Base-by-base conservation (phyloP, 2,329 filamentous ascomycete species). In the Ascochyta lentis region DNA sequence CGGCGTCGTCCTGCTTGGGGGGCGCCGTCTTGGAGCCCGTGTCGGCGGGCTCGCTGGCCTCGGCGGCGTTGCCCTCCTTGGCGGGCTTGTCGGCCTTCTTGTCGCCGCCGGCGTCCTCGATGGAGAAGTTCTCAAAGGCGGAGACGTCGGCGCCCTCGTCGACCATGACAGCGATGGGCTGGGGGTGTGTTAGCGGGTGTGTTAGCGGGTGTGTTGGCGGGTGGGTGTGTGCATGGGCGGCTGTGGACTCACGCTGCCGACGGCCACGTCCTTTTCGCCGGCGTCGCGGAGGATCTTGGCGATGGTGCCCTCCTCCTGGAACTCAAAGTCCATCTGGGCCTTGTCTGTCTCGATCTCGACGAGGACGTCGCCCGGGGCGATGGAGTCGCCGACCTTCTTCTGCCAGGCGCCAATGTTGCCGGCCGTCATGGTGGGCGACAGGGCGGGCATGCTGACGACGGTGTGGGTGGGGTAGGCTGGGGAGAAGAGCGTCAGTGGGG, bases 261-360 rank as follows among this genome's bases (percentile, higher is more conserved):
- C 92, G 27, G 94, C 78, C 60, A 99, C 83, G 77, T 99, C 95
- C 84, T 98, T 99, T 79, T 89, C 89, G 65, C 96, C 96, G 58
- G 89, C 89, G 41, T 96, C 90, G 82, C 92, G 95, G 73, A 99
- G 83, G 63, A 98, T 85, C 85, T 96, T 96, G 72, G 95, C 94
- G 67, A 99, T 84, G 58, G 96, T 86, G 83, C 94, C 95, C 77
- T 98, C 95, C 74, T 99, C 95, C 80, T 99, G 95, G 81, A 96
- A 98, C 80, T 99, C 95, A 77, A 99, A 98, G 83, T 99, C 95
- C 95, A 99, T 99, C 83, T 98, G 95, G 64, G 95, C 95, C 86
- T 99, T 99, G 81, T 99, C 95, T 70, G 95, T 99, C 86, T 99
- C 95, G 72, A 98, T 96, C 84, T 96, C 93, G 67, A 96, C 93